Conservation (phyloP, 306 rosid species). For the Pyrus pyrifolia region DNA sequence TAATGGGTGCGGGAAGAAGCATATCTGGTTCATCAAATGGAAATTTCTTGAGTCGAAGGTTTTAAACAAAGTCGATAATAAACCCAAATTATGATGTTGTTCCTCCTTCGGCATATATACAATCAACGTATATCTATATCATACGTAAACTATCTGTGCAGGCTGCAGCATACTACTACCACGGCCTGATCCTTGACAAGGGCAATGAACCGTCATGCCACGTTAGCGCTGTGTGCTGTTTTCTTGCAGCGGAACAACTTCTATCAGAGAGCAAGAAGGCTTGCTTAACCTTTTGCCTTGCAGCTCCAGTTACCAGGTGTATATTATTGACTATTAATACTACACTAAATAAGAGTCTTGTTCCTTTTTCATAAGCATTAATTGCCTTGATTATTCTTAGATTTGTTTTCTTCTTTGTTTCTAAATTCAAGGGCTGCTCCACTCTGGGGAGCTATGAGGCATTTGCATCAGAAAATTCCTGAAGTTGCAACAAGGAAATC, state of each 20-base stretch:
- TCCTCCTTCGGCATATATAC: background rate
- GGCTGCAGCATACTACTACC: conserved; percentile 97
- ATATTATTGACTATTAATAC: background rate
- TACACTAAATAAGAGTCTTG: background rate
- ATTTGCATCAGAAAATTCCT: conserved; percentile 73
- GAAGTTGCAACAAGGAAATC: conserved; percentile 87
- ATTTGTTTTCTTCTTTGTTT: background rate
- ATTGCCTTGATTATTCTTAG: background rate
- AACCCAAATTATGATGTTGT: background rate
- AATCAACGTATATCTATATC: background rate
- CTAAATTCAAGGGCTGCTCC: conserved; percentile 68
- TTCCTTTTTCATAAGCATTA: background rate
- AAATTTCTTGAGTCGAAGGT: conserved; percentile 91
- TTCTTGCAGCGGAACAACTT: conserved; percentile 89
- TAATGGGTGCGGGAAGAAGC: conserved; percentile 63
- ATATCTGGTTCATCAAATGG: conserved; percentile 77
- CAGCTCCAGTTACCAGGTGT: conserved; percentile 83
- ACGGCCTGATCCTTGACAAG: conserved; percentile 82
- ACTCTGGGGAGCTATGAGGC: conserved; percentile 80
- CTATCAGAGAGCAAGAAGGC: conserved; percentile 77
- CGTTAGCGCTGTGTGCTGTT: conserved; percentile 65
- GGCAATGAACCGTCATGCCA: conserved; percentile 68
- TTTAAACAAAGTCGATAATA: background rate
- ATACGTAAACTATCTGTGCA: conserved; percentile 7
- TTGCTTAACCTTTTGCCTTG: conserved; percentile 77